These are phyloP conservation scores for Mrakia frigida DNA, from an alignment of 768 basidiomycete genomes.

Conservation along the genomic window DNA sequence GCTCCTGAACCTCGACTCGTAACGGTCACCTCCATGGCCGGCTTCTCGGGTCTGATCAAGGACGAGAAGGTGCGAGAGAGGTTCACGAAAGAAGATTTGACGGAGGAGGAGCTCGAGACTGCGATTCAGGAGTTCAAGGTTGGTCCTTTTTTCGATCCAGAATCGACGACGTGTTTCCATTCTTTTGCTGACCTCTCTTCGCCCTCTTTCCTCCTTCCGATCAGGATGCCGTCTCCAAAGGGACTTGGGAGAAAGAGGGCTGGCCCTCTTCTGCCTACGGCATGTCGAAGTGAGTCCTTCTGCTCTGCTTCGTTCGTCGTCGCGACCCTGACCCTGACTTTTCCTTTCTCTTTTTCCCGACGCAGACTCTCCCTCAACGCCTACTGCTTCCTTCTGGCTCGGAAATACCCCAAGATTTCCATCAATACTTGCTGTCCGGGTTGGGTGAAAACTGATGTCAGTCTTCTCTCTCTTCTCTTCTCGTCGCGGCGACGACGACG, in stretches of 20 bases:
- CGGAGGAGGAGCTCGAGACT: slow-evolving; percentile 27
- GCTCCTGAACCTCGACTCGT: slow-evolving; percentile 32
- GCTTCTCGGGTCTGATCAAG: slow-evolving; percentile 31
- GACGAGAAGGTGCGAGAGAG: slow-evolving; percentile 18
- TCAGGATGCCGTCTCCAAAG: slow-evolving; percentile 32
- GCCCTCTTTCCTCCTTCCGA: too few species aligned
- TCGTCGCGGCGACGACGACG: not conserved
- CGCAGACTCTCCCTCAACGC: slow-evolving; percentile 32
- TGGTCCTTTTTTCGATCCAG: not conserved
- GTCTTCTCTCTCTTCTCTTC: not conserved
- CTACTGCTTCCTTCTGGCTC: slow-evolving; percentile 32
- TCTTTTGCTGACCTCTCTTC: not conserved
- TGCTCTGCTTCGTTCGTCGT: not conserved
- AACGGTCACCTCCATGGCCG: slow-evolving; percentile 35
- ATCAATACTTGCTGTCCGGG: slow-evolving; percentile 38
- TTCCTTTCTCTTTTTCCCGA: not conserved
- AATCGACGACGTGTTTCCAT: not conserved
- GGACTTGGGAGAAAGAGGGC: slow-evolving; percentile 33
- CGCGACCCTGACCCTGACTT: not conserved
- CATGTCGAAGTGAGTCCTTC: slow-evolving; percentile 33
- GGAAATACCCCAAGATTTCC: slow-evolving; percentile 29
- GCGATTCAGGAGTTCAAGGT: slow-evolving; percentile 35
- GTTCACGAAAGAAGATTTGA: slow-evolving; percentile 25
- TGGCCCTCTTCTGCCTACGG: slow-evolving; percentile 36
- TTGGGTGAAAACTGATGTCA: slow-evolving; percentile 33